These are phyloP conservation scores for Penicillium sclerotiorum DNA, from an alignment of 2,329 filamentous ascomycete species.

Conservation along the genomic window DNA sequence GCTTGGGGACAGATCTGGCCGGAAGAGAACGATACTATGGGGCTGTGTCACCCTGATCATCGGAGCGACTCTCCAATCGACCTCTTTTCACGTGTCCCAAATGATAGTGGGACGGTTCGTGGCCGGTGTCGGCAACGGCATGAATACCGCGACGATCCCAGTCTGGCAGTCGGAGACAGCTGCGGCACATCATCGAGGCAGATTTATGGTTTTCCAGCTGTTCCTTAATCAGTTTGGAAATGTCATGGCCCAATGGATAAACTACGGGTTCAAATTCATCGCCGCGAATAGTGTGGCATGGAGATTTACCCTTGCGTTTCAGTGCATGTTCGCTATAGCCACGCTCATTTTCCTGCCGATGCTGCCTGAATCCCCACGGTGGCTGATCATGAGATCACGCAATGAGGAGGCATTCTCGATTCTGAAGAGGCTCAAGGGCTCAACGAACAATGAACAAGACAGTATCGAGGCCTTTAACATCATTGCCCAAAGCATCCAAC, in stretches of 20 bases:
- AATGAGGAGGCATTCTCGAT: constrained; percentile 17
- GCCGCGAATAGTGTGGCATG: constrained; percentile 7
- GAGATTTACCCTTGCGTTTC: constrained; percentile 28
- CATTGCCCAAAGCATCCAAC: not conserved
- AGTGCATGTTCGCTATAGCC: constrained; percentile 23
- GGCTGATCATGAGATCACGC: constrained; percentile 13
- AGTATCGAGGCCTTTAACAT: not conserved
- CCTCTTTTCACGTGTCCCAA: constrained; percentile 35
- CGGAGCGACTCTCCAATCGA: constrained; percentile 21
- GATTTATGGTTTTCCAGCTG: constrained; percentile 9
- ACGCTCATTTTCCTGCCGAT: constrained; percentile 23
- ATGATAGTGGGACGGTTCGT: constrained; percentile 51
- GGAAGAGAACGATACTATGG: constrained; percentile 16
- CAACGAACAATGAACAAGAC: constrained; percentile 25
- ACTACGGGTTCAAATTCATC: constrained; percentile 43
- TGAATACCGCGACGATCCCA: constrained; percentile 52
- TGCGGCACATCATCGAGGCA: constrained; percentile 8
- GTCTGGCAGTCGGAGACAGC: constrained; percentile 42
- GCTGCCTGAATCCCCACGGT: constrained; percentile 33
- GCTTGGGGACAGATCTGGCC: constrained; percentile 19
- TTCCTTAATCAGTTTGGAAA: constrained; percentile 23
- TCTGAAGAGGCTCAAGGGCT: too few relatives aligned
- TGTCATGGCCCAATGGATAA: constrained; percentile 36
- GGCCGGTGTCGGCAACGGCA: constrained; percentile 52
- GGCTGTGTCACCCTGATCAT: constrained; percentile 21